Evolutionary conservation across 129 eudicot species (phyloP).

Genomic region (Solidago caesia): DNA sequence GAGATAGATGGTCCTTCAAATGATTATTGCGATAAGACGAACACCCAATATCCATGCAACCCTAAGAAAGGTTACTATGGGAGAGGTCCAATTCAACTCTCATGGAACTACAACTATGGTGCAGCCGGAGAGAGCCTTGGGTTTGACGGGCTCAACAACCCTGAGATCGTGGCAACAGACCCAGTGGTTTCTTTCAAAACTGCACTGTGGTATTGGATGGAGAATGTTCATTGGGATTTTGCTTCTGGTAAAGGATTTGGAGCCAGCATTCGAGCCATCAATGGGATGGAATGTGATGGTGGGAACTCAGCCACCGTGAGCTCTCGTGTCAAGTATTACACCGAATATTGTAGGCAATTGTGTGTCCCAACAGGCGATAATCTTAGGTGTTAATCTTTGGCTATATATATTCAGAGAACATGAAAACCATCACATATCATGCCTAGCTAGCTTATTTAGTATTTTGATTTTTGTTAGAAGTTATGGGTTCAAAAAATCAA

Average conservation of each 20-base stretch:
- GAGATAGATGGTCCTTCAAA: constrained; percentile 32
- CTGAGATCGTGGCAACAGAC: constrained; percentile 33
- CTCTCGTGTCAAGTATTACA: constrained; percentile 30
- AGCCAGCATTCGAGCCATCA: constrained; percentile 31
- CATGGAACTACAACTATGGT: constrained; percentile 40
- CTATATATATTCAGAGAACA: neutral
- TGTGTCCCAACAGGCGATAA: constrained; percentile 36
- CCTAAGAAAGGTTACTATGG: constrained; percentile 41
- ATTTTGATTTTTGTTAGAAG: too few species aligned
- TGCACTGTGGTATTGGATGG: constrained; percentile 39
- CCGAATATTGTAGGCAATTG: constrained; percentile 33
- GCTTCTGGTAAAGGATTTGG: constrained; percentile 39
- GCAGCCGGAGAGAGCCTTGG: constrained; percentile 29
- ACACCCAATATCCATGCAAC: constrained; percentile 35
- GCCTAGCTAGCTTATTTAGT: too few species aligned
- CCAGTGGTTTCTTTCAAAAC: constrained; percentile 28
- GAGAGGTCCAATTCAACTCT: constrained; percentile 35
- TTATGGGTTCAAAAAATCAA: too few species aligned
- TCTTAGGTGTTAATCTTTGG: constrained; percentile 23
- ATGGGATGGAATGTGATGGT: constrained; percentile 36
- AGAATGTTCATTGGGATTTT: constrained; percentile 22
- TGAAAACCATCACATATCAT: too few species aligned
- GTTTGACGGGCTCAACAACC: constrained; percentile 36
- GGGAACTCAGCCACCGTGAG: constrained; percentile 18
- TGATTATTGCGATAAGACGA: constrained; percentile 28